Percentiles rank a stretch among this genome's conserved stretches.
Evolutionary conservation across 2,329 filamentous ascomycete genomes (phyloP).

Genomic region (Chaetomium strumarium): DNA sequence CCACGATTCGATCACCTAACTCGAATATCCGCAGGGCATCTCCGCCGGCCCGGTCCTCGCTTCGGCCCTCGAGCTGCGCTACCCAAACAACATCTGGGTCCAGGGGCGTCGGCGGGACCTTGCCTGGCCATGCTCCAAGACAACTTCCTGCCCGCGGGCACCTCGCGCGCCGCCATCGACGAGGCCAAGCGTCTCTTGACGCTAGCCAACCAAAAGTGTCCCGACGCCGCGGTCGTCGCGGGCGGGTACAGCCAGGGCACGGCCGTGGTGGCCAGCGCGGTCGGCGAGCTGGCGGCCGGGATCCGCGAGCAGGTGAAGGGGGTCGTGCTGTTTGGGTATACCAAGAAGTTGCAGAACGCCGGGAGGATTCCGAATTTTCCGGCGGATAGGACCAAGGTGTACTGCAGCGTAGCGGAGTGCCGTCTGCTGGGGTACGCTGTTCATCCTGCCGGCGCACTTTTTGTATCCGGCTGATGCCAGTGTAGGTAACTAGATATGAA

Average conservation of each 20-base stretch:
- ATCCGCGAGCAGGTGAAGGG: slow-evolving; percentile 29
- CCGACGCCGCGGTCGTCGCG: slow-evolving; percentile 21
- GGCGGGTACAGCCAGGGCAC: slow-evolving; percentile 32
- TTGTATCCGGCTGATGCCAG: slow-evolving; percentile 7
- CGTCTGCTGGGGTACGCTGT: slow-evolving; percentile 30
- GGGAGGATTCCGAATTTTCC: slow-evolving; percentile 36
- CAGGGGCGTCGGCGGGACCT: slow-evolving; percentile 37
- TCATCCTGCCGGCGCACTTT: slow-evolving; percentile 31
- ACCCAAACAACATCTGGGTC: slow-evolving; percentile 32
- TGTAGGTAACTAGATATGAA: no score
- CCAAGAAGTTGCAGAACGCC: slow-evolving; percentile 38
- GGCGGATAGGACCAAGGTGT: slow-evolving; percentile 31
- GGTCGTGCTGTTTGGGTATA: slow-evolving; percentile 32
- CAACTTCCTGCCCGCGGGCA: slow-evolving; percentile 21
- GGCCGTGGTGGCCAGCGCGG: slow-evolving; percentile 37
- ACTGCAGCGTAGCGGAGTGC: slow-evolving; percentile 32
- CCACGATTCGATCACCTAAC: neutral
- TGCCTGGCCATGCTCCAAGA: slow-evolving; percentile 28
- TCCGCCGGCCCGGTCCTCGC: slow-evolving; percentile 13
- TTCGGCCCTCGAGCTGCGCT: slow-evolving; percentile 26
- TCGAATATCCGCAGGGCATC: neutral
- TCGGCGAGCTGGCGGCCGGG: slow-evolving; percentile 25
- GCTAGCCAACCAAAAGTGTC: slow-evolving; percentile 38
- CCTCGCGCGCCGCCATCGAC: slow-evolving; percentile 30
- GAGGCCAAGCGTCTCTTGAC: slow-evolving; percentile 37